These are phyloP conservation scores for Speleostelium caveatum DNA, from an alignment of 78 protist genomes.

Conservation along the genomic window DNA sequence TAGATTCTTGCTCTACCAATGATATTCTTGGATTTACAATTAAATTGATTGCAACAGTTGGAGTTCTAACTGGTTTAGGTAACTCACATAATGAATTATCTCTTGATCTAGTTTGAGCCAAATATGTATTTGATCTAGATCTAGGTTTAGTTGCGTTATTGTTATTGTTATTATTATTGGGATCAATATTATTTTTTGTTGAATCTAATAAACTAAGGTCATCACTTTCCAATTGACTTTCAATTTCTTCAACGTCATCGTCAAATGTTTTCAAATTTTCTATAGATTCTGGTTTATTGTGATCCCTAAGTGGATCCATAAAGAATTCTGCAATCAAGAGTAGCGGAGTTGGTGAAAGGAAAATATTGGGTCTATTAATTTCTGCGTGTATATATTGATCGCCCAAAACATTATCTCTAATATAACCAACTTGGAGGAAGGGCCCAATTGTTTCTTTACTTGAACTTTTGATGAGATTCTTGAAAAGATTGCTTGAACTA, in stretches of 20 bases:
- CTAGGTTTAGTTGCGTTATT: neutral
- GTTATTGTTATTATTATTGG: neutral
- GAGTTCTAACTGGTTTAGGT: constrained; percentile 9
- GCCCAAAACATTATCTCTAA: constrained; percentile 61
- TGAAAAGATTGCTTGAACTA: constrained; percentile 26
- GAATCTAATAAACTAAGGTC: too few relatives aligned
- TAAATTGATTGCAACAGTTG: constrained; percentile 37
- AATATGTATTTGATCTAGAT: neutral
- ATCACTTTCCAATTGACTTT: neutral
- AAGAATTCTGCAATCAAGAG: constrained; percentile 56
- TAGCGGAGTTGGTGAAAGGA: constrained; percentile 72
- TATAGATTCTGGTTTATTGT: neutral
- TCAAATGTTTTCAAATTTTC: neutral
- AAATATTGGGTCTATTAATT: constrained; percentile 25
- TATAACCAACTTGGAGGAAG: constrained; percentile 51
- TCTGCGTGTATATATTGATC: constrained; percentile 55
- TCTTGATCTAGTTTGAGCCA: constrained; percentile 1
- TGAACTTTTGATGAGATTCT: constrained; percentile 3
- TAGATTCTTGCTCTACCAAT: constrained; percentile 66
- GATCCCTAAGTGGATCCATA: constrained; percentile 27
- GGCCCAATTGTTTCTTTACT: neutral
- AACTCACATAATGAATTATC: neutral
- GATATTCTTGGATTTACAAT: constrained; percentile 11
- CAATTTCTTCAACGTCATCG: neutral
- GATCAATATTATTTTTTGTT: neutral